phyloP scores from a whole-genome alignment of 441 rosid genomes.

The Omphalea diandra region DNA sequence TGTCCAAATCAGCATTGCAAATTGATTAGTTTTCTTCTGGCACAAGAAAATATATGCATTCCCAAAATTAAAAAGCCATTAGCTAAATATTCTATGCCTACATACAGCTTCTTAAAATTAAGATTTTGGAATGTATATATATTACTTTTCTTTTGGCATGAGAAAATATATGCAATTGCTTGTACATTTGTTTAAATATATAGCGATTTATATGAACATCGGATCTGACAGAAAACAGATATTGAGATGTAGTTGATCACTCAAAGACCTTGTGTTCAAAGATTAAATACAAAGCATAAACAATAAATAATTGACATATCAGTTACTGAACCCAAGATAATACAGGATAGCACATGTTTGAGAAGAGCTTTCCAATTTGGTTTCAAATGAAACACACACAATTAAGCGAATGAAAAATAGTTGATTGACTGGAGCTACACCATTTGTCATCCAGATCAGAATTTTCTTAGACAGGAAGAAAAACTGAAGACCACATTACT shows the following conservation, averaged over 20 bases:
- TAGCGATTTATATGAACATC: not conserved
- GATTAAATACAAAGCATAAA: not conserved
- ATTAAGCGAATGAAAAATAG: not conserved
- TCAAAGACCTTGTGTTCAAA: not conserved
- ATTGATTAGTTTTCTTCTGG: not conserved
- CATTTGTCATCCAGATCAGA: not conserved
- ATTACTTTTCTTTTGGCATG: no score
- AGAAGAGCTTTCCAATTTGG: not conserved
- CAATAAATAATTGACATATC: not conserved
- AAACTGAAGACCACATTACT: not conserved
- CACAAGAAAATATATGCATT: no score
- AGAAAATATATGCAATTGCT: no score
- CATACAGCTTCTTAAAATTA: not conserved
- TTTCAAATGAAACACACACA: not conserved
- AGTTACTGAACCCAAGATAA: not conserved
- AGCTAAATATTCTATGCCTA: not conserved
- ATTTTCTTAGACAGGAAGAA: not conserved
- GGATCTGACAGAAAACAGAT: not conserved
- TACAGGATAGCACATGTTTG: not conserved
- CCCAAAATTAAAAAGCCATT: not conserved
- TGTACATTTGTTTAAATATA: no score
- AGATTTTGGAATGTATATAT: not conserved
- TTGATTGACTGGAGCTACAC: not conserved
- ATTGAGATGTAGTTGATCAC: not conserved
- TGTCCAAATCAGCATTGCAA: slow-evolving; percentile 1